phyloP scores from a whole-genome alignment of 2,329 filamentous ascomycete species.

The Xenoacremonium recifei region DNA sequence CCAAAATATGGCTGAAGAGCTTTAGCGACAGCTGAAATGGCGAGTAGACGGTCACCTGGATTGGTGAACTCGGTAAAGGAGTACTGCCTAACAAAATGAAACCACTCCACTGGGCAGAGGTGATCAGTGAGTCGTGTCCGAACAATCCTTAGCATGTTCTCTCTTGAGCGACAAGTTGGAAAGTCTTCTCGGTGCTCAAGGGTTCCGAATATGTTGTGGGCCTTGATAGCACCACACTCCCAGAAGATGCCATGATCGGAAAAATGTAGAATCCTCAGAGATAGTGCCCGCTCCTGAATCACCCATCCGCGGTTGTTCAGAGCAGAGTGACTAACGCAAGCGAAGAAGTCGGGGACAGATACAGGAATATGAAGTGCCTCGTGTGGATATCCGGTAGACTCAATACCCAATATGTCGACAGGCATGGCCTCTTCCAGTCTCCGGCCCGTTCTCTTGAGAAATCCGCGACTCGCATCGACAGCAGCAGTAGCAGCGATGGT shows the following conservation, averaged over 20 bases:
- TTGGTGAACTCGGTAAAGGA: neutral
- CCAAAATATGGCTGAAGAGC: neutral
- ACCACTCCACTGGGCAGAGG: slow-evolving; percentile 2
- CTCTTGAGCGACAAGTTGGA: slow-evolving; percentile 1
- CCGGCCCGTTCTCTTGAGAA: neutral
- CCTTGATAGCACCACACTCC: neutral
- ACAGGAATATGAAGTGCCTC: neutral
- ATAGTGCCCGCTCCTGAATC: neutral
- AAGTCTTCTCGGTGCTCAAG: neutral
- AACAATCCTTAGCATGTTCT: slow-evolving; percentile 1
- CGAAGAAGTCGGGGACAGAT: neutral
- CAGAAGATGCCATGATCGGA: slow-evolving; percentile 1
- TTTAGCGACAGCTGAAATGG: neutral
- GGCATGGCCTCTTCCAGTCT: neutral
- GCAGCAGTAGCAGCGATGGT: slow-evolving; percentile 1
- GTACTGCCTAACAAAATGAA: slow-evolving; percentile 1
- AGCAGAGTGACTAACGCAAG: neutral
- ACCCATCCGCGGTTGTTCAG: slow-evolving; percentile 3
- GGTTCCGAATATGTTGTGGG: neutral
- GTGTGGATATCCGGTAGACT: neutral
- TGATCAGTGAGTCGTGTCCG: neutral
- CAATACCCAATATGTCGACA: neutral
- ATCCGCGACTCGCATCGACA: slow-evolving; percentile 1
- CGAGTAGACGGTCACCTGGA: neutral
- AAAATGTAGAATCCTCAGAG: neutral